Conservation (phyloP, 2,329 filamentous ascomycete genomes). For the Nigrospora osmanthi region DNA sequence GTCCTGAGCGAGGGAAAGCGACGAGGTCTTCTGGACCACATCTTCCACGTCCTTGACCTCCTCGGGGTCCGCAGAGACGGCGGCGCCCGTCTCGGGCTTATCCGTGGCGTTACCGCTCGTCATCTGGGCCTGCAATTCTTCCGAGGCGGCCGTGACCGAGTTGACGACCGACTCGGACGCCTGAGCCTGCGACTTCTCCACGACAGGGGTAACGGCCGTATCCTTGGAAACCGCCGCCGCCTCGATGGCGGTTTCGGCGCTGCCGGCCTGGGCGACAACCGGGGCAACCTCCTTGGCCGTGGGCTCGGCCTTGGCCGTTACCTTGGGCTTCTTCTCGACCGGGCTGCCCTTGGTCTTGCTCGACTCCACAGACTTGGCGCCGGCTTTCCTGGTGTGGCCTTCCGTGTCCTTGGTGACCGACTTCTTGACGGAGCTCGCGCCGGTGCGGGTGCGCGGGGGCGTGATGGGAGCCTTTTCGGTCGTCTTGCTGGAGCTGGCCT, state of each 20-base stretch:
- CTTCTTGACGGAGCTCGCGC: conserved; percentile 6
- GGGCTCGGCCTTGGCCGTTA: conserved; percentile 6
- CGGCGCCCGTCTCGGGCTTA: conserved; percentile 3
- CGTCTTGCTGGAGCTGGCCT: conserved; percentile 59
- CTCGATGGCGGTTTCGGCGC: conserved; percentile 5
- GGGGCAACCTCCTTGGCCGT: conserved; percentile 17
- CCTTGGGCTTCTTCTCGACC: neutral
- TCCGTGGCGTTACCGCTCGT: conserved; percentile 1
- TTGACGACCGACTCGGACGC: conserved; percentile 2
- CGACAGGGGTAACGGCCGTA: conserved; percentile 5
- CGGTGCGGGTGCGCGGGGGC: conserved; percentile 34
- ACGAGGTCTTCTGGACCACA: conserved; percentile 8
- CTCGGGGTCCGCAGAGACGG: conserved; percentile 9
- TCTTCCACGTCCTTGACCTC: conserved; percentile 20
- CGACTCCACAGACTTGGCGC: conserved; percentile 14
- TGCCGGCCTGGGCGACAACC: conserved; percentile 8
- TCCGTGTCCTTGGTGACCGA: conserved; percentile 11
- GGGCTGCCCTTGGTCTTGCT: conserved; percentile 11
- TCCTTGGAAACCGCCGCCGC: conserved; percentile 3
- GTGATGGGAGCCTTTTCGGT: conserved; percentile 51
- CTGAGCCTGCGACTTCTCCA: conserved; percentile 4
- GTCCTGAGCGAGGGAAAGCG: too few species aligned
- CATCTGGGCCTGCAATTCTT: conserved; percentile 6
- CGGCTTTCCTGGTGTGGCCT: conserved; percentile 14
- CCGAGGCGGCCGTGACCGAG: neutral